Conservation (phyloP, 2,329 filamentous ascomycete genomes). For the Laburnicola sp. region DNA sequence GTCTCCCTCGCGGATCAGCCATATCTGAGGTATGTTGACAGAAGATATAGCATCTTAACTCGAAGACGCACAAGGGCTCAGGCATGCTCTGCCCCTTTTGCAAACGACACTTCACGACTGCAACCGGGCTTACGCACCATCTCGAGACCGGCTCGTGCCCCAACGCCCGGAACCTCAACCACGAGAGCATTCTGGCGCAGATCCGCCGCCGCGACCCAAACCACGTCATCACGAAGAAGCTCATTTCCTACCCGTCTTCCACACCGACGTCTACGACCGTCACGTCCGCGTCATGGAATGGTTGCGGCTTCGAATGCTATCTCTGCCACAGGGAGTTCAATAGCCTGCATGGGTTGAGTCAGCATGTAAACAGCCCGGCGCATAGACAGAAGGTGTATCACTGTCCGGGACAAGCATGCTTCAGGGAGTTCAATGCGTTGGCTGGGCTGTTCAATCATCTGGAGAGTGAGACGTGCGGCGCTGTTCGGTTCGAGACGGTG, state of each 20-base stretch:
- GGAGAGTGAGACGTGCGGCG: constrained; percentile 51
- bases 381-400: constrained; percentile 55
- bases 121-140: constrained; percentile 60
- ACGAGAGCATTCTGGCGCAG: constrained; percentile 52
- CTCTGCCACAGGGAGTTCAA: constrained; percentile 56
- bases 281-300: constrained; percentile 41
- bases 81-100: constrained; percentile 61
- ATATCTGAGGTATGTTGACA: background rate
- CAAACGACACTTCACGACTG: constrained; percentile 49
- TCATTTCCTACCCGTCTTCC: constrained; percentile 3
- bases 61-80: constrained; percentile 52
- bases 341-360: constrained; percentile 46
- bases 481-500: constrained; percentile 36
- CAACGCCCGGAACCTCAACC: constrained; percentile 50
- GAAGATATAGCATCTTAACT: constrained; percentile 55
- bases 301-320: constrained; percentile 60
- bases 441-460: constrained; percentile 51
- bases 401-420: constrained; percentile 50
- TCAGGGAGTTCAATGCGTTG: constrained; percentile 45
- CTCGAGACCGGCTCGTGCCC: constrained; percentile 60
- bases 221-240: constrained; percentile 51
- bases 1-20: background rate
- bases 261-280: constrained; percentile 26
- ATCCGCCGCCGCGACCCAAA: constrained; percentile 53
- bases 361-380: constrained; percentile 58